These are phyloP conservation scores for Celoporthe dispersa DNA, from an alignment of 2,329 filamentous ascomycete species.

Conservation along the genomic window DNA sequence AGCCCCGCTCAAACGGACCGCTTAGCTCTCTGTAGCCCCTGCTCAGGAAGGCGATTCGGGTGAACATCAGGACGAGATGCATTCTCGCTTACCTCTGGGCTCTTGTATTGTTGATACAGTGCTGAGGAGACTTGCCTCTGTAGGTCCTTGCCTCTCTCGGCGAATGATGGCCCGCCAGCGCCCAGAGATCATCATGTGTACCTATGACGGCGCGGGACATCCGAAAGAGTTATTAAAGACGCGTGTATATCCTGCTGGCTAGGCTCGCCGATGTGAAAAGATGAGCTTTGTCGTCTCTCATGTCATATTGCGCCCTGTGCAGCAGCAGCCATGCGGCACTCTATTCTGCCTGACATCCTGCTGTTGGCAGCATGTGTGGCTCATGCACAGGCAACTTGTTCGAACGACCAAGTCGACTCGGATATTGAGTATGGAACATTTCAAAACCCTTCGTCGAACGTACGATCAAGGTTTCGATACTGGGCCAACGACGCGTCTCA, in stretches of 20 bases:
- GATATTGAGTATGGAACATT: constrained; percentile 17
- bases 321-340: not conserved
- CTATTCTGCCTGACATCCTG: not conserved
- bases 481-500: constrained; percentile 15
- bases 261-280: not conserved
- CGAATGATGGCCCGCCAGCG: not conserved
- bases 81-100: not conserved
- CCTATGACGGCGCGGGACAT: not conserved
- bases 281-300: not conserved
- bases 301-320: no score
- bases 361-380: not conserved
- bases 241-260: not conserved
- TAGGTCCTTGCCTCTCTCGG: not conserved
- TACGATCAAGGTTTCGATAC: constrained; percentile 16
- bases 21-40: not conserved
- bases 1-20: not conserved
- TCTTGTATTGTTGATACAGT: not conserved
- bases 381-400: not conserved
- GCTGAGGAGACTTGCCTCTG: not conserved
- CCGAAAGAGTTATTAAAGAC: not conserved
- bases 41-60: not conserved
- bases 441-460: constrained; percentile 13
- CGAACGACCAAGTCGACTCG: constrained; percentile 2
- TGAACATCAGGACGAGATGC: not conserved
- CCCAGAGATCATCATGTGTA: not conserved